Evolutionary conservation across 1,139 yeast genomes (phyloP), one percentile per base, ranked within the genome.

Genomic region (Debaryomyces coudertii): DNA sequence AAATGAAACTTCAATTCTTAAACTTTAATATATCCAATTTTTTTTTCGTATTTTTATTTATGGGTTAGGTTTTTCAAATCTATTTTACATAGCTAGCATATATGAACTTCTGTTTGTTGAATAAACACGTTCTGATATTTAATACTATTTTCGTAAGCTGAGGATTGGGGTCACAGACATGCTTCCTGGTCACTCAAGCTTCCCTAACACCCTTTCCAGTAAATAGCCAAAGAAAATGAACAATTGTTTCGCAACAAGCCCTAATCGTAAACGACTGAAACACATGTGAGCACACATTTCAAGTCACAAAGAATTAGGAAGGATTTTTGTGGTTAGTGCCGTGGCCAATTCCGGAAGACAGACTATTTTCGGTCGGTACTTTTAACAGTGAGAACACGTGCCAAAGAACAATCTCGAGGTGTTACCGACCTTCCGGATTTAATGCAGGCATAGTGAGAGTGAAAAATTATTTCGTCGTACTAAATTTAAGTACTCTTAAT

Each of bases 71-170:
- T 44, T 44, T 31, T 29, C 37, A 38, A 38, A 38, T 27, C 41
- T 47, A 45, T 40, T 43, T 42, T 51, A 42, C 31, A 27, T 38
- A 38, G 33, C 20, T 37, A 27, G 41, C 41, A 38, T 63, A 60
- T 63, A 61, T 65, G 65, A 56, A 53, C 68, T 48, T 55, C 63
- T 60, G 76, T 71, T 71, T 71, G 75, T 69, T 60, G 76, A 71
- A 71, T 71, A 71, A 69, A 71, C 76, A 64, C 49, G 68, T 63
- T 59, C 55, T 45, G 40, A 34, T 31, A 42, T 31, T 24, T 20
- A 40, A 11, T 20, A 23, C 20, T 22, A 23, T 12, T 12, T 22
- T 29, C n/a, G 8, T 7, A 8, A 7, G 2, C 11, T 2, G 9
- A 14, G 11, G 4, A 29, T 7, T 5, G 5, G 2, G n/a, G 14